Conservation (phyloP, 495 filamentous ascomycete genomes). For the Neurospora africana region DNA sequence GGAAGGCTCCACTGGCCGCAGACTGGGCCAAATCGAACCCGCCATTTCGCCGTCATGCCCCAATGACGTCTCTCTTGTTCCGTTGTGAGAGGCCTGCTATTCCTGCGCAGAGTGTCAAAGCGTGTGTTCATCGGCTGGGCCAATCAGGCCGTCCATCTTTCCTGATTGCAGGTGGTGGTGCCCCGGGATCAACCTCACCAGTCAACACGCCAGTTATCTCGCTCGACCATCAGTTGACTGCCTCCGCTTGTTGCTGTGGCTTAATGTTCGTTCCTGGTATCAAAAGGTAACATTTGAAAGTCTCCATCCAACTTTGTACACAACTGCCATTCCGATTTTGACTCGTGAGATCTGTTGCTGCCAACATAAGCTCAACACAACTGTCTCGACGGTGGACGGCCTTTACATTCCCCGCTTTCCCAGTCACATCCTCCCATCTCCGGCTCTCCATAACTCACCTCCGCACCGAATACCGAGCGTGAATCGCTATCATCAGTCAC, state of each 20-base stretch:
- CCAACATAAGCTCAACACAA: neutral
- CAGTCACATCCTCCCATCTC: neutral
- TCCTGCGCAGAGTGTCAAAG: neutral
- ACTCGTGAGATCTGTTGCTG: neutral
- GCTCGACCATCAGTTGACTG: neutral
- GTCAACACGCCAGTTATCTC: neutral
- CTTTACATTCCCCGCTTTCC: neutral
- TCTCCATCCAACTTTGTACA: neutral
- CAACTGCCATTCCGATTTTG: neutral
- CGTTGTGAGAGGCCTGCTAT: neutral
- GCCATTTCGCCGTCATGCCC: neutral
- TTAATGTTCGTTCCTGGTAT: neutral
- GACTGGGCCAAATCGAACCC: neutral
- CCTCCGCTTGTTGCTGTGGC: neutral
- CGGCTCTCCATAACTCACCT: neutral
- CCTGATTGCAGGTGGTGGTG: neutral
- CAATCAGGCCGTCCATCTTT: neutral
- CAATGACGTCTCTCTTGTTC: neutral
- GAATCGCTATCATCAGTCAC: constrained; percentile 6
- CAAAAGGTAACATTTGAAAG: neutral
- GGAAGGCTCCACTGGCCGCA: neutral
- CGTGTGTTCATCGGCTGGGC: neutral
- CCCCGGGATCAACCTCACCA: neutral
- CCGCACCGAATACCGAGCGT: neutral
- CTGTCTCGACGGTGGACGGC: neutral